Base-by-base conservation (phyloP, 345 rosid genomes). In the Xanthoceras sorbifolium region DNA sequence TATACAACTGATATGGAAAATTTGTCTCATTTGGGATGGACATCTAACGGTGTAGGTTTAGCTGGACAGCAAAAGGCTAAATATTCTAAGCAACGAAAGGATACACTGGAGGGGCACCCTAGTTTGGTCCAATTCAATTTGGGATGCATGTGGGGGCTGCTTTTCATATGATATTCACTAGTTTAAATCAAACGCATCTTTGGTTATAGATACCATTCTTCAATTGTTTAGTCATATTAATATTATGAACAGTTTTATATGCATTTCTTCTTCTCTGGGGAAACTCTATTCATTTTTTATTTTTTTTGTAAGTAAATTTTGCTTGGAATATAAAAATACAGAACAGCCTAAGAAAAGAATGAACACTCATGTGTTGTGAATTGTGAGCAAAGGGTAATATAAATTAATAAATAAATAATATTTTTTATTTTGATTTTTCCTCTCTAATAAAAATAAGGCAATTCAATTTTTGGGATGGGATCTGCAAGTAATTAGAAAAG, bases 11-110 rank as follows among this genome's bases (percentile, higher is more conserved):
- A 54, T 52, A 75, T 78, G 46, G 31, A 76, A 78, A 78, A 14
- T 68, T 84, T 84, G 84, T 81, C 82, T 76, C 77, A 31, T 76
- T 75, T 61, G 76, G 36, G 62, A 66, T 20, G n/a, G n/a, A 42
- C 3, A 50, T 17, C 8, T 50, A 50, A 46, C 12, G 18, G 52
- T 32, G 28, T 59, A 59, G 64, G 73, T 71, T 15, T 69, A 46
- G 15, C 62, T 32, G 44, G 57, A 57, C 32, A 38, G 44, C 75
- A 29, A 62, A 78, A 62, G 78, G 67, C 69, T 63, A 54, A 36
- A 54, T 6, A 15, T 5, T 12, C 60, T 42, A 34, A 18, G 23
- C 20, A 14, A 14, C 20, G 52, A 17, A 46, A 14, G 11, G 65
- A 73, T 0, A 18, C 46, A 50, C 2, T 20, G 60, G 66, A 38